Evolutionary conservation across 2,329 filamentous ascomycete species (phyloP), one percentile per base, ranked within the genome.

Genomic region (Bipolaris sorokiniana): DNA sequence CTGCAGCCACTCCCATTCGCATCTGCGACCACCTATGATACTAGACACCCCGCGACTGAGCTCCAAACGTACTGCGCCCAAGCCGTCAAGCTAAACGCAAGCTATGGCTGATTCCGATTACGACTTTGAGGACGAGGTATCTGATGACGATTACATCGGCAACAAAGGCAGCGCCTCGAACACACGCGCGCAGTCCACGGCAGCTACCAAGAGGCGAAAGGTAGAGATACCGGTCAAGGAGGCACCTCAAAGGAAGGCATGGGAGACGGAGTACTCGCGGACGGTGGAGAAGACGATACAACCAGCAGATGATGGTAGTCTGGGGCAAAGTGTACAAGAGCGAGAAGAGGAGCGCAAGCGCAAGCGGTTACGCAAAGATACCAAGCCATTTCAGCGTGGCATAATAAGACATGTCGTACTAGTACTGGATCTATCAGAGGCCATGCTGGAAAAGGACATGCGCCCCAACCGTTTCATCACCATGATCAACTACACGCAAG

Each of bases 341-440:
- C 78, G 90, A 28, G 83, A 92, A 47, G 92, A 96, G 76, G 91
- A 91, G 20, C 88, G 90, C 74, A 96, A 96, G 81, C 87, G 92
- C 58, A 88, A 88, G 73, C 82, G 86, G 67, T 80, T 98, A 59
- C 83, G 96, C 59, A 90, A 92, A 76, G 95, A 99, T 75, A 98
- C 95, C 26, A 98, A 94, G 46, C 95, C 95, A 11, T 82, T 99
- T 52, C 95, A 99, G 78, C 87, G 95, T 67, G 95, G 95, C 61
- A 99, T 99, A 70, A 99, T 99, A 77, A 89, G 95, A n/a, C 94
- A 99, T 77, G 80, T 98, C 48, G 88, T 98, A 54, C 83, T 99
- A 20, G 88, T 98, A 37, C 80, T 99, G 33, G 95, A 99, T 77
- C 89, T 98, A 77, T 96, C 91, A 20, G 89, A 91, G 63, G 91